Conservation (phyloP, 176 grass and related monocot genomes). For the Calamus simplicifolius region DNA sequence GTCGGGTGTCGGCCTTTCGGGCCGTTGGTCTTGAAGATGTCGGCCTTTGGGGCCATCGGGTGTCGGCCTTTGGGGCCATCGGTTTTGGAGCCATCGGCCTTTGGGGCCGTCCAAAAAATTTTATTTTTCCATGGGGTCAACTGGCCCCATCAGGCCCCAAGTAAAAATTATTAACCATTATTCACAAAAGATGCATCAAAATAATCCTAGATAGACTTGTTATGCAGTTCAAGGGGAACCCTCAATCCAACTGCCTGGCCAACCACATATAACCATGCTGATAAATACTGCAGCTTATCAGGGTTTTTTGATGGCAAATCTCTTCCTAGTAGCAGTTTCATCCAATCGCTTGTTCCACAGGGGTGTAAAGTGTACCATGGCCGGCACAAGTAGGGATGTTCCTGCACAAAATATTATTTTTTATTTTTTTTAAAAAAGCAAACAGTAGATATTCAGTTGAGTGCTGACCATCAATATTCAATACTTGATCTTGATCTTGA, state of each 20-base stretch:
- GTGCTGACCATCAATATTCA: background rate
- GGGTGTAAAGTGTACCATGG: slow-evolving; percentile 90
- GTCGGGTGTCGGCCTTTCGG: too few species aligned
- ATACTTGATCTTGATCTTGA: too few species aligned
- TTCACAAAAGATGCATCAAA: too few species aligned
- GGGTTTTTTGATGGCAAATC: slow-evolving; percentile 6
- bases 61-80: too few species aligned
- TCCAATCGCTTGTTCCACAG: slow-evolving; percentile 80
- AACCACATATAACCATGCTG: slow-evolving; percentile 74
- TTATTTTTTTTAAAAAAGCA: background rate
- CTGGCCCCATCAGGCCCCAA: too few species aligned
- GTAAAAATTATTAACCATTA: too few species aligned
- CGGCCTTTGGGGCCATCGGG: too few species aligned
- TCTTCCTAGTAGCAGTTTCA: slow-evolving; percentile 58
- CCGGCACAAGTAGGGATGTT: slow-evolving; percentile 77
- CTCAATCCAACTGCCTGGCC: slow-evolving; percentile 70
- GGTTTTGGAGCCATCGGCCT: too few species aligned
- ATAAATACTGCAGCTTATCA: slow-evolving; percentile 39
- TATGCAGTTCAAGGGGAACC: slow-evolving; percentile 56
- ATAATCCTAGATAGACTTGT: background rate
- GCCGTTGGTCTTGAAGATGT: too few species aligned
- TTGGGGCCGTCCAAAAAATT: too few species aligned
- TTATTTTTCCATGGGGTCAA: too few species aligned
- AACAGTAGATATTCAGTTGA: background rate
- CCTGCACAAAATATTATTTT: slow-evolving; percentile 23